Conservation (phyloP, 305 asterid species). For the Coffea humblotiana region DNA sequence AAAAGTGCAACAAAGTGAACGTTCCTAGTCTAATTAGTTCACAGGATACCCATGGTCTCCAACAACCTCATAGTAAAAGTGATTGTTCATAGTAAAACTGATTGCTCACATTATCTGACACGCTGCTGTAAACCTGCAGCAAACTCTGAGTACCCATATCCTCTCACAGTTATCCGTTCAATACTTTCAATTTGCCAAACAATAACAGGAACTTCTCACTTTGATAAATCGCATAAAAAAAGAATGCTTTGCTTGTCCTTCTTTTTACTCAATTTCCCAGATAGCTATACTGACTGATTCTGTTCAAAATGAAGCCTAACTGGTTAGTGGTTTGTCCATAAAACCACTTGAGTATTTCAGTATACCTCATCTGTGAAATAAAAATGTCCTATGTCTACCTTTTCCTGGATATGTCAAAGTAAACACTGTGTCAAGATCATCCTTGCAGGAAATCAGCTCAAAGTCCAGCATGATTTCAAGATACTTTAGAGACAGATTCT, state of each 20-base stretch:
- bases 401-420: no score
- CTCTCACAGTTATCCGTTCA: background rate
- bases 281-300: no score
- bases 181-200: background rate
- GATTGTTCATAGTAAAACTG: background rate
- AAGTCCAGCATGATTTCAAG: background rate
- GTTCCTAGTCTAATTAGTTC: background rate
- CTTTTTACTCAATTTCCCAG: no score
- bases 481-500: background rate
- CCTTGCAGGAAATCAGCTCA: background rate
- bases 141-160: background rate
- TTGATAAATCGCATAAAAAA: background rate
- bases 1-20: background rate
- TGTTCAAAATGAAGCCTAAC: no score
- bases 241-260: background rate
- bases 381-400: no score
- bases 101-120: background rate
- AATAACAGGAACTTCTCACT: background rate
- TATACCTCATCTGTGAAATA: no score
- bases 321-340: no score
- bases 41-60: background rate
- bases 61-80: background rate
- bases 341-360: background rate
- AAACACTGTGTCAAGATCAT: no score
- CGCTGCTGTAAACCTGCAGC: background rate